phyloP scores from a whole-genome alignment of 2,329 filamentous ascomycete species.

The Botrytis hyacinthi region DNA sequence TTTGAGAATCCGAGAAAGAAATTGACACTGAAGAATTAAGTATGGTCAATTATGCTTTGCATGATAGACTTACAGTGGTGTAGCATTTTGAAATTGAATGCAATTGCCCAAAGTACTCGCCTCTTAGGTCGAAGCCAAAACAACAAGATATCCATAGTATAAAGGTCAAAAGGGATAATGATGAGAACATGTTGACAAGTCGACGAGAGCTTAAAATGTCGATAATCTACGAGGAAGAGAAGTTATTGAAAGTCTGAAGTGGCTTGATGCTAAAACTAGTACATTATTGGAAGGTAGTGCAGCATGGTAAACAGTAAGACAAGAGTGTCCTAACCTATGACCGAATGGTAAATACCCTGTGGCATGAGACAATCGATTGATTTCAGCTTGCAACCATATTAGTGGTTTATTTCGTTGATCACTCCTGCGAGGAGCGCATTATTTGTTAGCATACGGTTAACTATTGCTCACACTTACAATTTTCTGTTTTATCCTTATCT shows the following conservation, averaged over 20 bases:
- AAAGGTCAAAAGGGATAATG: not conserved
- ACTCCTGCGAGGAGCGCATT: not conserved
- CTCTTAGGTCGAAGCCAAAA: not conserved
- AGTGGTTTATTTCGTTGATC: not conserved
- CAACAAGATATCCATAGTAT: not conserved
- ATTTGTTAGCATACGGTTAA: not conserved
- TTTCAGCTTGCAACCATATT: not conserved
- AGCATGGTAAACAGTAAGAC: not conserved
- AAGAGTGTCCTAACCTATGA: not conserved
- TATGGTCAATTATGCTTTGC: not conserved
- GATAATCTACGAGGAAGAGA: not conserved
- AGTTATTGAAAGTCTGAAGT: not conserved
- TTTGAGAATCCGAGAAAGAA: conserved; percentile 10
- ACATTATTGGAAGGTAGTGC: not conserved
- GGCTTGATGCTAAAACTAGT: not conserved
- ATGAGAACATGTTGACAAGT: not conserved
- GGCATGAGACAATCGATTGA: not conserved
- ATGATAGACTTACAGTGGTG: not conserved
- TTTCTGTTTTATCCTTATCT: not conserved
- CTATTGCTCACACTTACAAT: not conserved
- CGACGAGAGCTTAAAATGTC: not conserved
- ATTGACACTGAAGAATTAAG: not conserved
- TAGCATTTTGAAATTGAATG: not conserved
- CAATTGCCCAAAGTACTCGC: not conserved
- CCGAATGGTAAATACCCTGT: not conserved